Percentiles rank a stretch among this genome's conserved stretches.
Conservation (phyloP, 2,329 filamentous ascomycete species). For the Arthroderma sp. region DNA sequence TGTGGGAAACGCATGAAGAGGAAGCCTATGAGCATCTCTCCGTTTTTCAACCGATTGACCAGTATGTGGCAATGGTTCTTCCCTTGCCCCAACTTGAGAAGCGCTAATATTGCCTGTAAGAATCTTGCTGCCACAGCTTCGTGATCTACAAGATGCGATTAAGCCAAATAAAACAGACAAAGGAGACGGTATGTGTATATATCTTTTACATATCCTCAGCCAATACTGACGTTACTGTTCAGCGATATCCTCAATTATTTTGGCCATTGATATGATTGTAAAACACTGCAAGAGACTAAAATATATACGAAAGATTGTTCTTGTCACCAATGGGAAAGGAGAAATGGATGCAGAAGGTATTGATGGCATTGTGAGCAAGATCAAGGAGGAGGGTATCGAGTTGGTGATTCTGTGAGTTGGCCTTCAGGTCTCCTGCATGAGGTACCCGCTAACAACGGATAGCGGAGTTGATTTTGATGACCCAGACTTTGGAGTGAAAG, state of each 20-base stretch:
- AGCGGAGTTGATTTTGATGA: constrained; percentile 93
- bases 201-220: background rate
- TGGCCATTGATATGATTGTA: constrained; percentile 78
- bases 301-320: constrained; percentile 64
- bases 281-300: constrained; percentile 69
- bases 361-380: constrained; percentile 55
- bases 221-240: constrained; percentile 9
- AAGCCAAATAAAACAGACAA: constrained; percentile 52
- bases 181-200: constrained; percentile 53
- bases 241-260: constrained; percentile 69
- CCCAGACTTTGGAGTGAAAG: constrained; percentile 75
- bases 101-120: constrained; percentile 19
- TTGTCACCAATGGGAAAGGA: constrained; percentile 72
- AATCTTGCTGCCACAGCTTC: constrained; percentile 55
- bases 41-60: constrained; percentile 50
- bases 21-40: constrained; percentile 71
- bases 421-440: background rate
- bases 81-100: constrained; percentile 19
- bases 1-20: constrained; percentile 40
- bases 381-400: constrained; percentile 65
- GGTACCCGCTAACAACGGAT: constrained; percentile 8
- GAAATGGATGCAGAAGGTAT: constrained; percentile 59
- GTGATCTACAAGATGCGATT: constrained; percentile 49
- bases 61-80: constrained; percentile 41
- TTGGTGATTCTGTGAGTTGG: constrained; percentile 59